Base-by-base conservation (phyloP, 257 asterid species). In the Hygrophila difformis region DNA sequence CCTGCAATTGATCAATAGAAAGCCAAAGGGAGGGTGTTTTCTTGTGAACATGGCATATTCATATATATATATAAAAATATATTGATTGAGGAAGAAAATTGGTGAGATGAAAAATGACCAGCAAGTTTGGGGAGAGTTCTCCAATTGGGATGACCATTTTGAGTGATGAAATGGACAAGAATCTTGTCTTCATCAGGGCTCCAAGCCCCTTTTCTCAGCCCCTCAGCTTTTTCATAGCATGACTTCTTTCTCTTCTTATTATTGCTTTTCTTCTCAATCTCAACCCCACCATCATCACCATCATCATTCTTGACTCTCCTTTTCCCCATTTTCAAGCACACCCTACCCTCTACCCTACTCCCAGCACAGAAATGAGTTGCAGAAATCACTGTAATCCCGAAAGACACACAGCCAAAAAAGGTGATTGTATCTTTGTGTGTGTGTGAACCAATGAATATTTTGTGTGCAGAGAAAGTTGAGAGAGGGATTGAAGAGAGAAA, bases 151-250 rank as follows among this genome's bases (percentile, higher is more conserved):
- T 58, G 79, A 12, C 93, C 93, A 70, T 77, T 71, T 23, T 59
- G 28, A 9, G 71, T 50, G 48, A 84, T 78, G 59, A 70, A 77
- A 47, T 77, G 82, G 46, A 73, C 67, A 24, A 84, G 83, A 73
- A 78, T 62, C 61, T 68, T 71, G 79, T 84, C 95, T 34, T 84
- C 95, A 50, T 75, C 89, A 49, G 73, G 38, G 51, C 65, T 75
- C 95, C 95, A 84, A 0, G 76, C 63, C 21, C 95, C 95, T 67
- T 54, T 80, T 55, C 56, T 84, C 42, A 80, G 55, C 13, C 55
- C 74, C 24, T 61, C 82, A n/a, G n/a, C n/a, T 56, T 56, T 75
- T 12, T 45, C 76, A 60, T 85, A 77, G 44, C 93, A 79, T 24
- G 86, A 53, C 48, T 19, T 24, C 62, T 84, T 73, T 18, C 71